Percentiles rank a stretch among this genome's conserved stretches.
Evolutionary conservation across 306 rosid species (phyloP).

Genomic region (Vigna hirtella): DNA sequence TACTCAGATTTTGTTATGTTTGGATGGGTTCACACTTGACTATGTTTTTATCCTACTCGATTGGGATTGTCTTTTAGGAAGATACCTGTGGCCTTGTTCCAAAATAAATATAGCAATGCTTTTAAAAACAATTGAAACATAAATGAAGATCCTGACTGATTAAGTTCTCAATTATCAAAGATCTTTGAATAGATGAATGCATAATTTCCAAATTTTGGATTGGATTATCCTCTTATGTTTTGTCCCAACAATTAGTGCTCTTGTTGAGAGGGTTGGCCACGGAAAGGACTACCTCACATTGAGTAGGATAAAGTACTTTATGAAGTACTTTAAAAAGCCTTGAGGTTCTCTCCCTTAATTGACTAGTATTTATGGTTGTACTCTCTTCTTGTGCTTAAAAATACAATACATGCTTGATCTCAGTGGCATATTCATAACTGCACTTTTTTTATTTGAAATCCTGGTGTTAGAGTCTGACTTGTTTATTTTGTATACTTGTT

Average conservation of each 20-base stretch:
- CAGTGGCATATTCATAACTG: slow-evolving; percentile 16
- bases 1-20: slow-evolving; percentile 31
- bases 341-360: too few species aligned
- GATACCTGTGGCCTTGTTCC: not conserved
- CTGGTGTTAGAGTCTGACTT: slow-evolving; percentile 29
- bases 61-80: not conserved
- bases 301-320: too few species aligned
- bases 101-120: slow-evolving; percentile 3
- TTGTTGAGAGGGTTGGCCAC: too few species aligned
- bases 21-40: slow-evolving; percentile 35
- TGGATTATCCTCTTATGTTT: too few species aligned
- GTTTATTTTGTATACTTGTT: slow-evolving; percentile 41
- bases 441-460: not conserved
- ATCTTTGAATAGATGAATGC: not conserved
- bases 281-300: too few species aligned
- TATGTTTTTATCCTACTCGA: not conserved
- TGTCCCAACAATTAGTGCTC: too few species aligned
- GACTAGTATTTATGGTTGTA: too few species aligned
- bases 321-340: too few species aligned
- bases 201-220: slow-evolving; percentile 23
- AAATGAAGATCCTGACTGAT: slow-evolving; percentile 31
- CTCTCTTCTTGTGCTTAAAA: not conserved
- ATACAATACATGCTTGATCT: slow-evolving; percentile 35
- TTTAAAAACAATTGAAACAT: slow-evolving; percentile 33
- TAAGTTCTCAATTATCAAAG: slow-evolving; percentile 2